Evolutionary conservation across 805 yeast genomes (phyloP), one percentile per base, ranked within the genome.

Genomic region (Candida morakotiae): DNA sequence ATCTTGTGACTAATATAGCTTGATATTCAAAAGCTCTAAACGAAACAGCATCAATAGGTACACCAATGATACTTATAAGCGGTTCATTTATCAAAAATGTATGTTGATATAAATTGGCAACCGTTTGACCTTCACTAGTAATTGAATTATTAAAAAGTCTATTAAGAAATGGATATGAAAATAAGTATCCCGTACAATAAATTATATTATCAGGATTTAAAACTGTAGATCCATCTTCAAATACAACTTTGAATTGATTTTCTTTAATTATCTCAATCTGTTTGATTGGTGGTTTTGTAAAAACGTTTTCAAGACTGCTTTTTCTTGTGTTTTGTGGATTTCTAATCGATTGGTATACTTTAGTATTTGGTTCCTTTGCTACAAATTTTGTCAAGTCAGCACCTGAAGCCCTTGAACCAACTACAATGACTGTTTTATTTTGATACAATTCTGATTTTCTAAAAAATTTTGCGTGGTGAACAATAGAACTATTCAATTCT

Each of bases 161-260:
- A 36, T 51, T 46, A 35, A 86, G 55, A 47, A 75, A 83, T 15
- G 94, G 93, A 39, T 75, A 66, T 25, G 77, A 71, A 49, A 79
- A 79, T 31, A 77, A 62, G 55, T 83, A 86, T 1, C 95, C 95
- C 0, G 95, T 85, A 34, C 86, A 83, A 53, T 79, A 83, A 8
- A 85, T 62, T 8, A 86, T 62, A 16, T 52, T 50, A 43, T 84
- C 89, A 28, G 83, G 72, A 25, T 64, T 65, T 1, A 48, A 46
- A 2, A 80, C 40, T 9, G 48, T 54, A 2, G 56, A 45, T 2
- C 83, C 87, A 44, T 77, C 77, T 3, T 47, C 63, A 40, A 81
- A 74, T 9, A 55, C 49, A 2, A 79, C 60, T 19, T 50, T 46
- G 31, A 58, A 52, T 9, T 47, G 69, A 0, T 64, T 48, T 32